phyloP scores from a whole-genome alignment of 257 asterid genomes.

The Schizonepeta tenuifolia region DNA sequence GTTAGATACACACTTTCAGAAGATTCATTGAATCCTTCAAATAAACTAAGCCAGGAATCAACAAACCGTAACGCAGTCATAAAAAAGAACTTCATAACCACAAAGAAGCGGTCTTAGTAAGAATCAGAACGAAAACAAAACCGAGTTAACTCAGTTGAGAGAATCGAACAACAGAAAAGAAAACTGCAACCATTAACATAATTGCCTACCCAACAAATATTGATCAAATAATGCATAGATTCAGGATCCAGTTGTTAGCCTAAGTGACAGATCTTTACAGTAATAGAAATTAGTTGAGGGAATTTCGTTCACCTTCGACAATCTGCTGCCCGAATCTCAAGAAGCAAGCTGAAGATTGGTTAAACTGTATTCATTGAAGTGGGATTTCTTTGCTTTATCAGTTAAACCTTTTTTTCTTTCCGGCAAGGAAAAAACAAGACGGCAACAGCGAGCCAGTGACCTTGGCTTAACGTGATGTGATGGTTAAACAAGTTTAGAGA shows the following conservation, averaged over 20 bases:
- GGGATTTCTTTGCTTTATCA: constrained; percentile 3
- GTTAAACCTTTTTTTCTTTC: constrained; percentile 11
- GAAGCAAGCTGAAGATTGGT: constrained; percentile 18
- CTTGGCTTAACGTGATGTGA: too few relatives aligned
- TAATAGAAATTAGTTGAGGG: background rate
- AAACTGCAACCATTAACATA: background rate
- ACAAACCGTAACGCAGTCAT: background rate
- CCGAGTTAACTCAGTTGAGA: background rate
- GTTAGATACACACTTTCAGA: background rate
- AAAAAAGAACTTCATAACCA: background rate
- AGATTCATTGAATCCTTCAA: background rate
- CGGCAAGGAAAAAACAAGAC: background rate
- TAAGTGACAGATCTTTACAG: background rate
- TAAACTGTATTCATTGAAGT: background rate
- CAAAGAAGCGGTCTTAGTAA: background rate
- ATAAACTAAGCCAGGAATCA: background rate
- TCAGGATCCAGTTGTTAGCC: background rate
- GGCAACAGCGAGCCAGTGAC: background rate
- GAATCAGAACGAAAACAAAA: constrained; percentile 1
- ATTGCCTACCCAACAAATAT: background rate
- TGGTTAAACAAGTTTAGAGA: background rate
- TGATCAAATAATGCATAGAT: background rate
- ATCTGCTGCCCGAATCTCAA: constrained; percentile 23
- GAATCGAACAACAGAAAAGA: background rate
- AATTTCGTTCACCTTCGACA: constrained; percentile 23